Conservation (phyloP, 768 basidiomycete genomes). For the Candolleomyces efflorescens region DNA sequence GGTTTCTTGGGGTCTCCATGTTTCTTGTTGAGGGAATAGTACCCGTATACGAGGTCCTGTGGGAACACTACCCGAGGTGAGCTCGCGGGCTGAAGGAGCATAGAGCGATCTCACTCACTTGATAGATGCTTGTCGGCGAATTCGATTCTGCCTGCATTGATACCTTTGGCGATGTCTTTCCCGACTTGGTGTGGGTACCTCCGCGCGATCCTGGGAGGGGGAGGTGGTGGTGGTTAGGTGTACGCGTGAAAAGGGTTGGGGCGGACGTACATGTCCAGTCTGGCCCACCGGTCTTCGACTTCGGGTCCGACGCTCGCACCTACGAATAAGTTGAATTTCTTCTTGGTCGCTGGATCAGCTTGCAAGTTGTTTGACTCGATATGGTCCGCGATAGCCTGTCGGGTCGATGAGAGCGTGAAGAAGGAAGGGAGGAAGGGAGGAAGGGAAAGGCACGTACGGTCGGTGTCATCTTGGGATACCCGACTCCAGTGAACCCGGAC, state of each 20-base stretch:
- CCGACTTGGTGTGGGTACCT: slow-evolving; percentile 49
- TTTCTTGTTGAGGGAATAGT: slow-evolving; percentile 38
- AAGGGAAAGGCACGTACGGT: slow-evolving; percentile 26
- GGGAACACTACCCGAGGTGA: slow-evolving; percentile 36
- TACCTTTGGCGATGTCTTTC: slow-evolving; percentile 44
- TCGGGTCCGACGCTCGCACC: slow-evolving; percentile 46
- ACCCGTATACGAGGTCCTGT: slow-evolving; percentile 45
- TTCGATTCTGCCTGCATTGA: slow-evolving; percentile 42
- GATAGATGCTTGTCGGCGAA: slow-evolving; percentile 48
- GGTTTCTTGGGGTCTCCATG: slow-evolving; percentile 41
- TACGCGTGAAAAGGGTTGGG: neutral
- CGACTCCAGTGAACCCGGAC: slow-evolving; percentile 49
- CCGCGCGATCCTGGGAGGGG: slow-evolving; percentile 38
- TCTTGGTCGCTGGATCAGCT: slow-evolving; percentile 36
- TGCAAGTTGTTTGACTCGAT: slow-evolving; percentile 40
- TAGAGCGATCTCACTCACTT: slow-evolving; percentile 23
- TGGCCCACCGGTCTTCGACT: slow-evolving; percentile 45
- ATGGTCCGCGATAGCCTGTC: slow-evolving; percentile 47
- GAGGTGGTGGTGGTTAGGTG: neutral
- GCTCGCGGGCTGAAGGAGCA: neutral
- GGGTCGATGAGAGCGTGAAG: neutral
- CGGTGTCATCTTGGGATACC: slow-evolving; percentile 44
- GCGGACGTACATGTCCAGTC: slow-evolving; percentile 38
- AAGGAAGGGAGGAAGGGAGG: neutral
- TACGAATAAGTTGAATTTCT: slow-evolving; percentile 45